A percentile compares a stretch with the other conserved stretches of the same genome.
phyloP scores from a whole-genome alignment of 2,329 filamentous ascomycete genomes.

The Cercospora canescens region DNA sequence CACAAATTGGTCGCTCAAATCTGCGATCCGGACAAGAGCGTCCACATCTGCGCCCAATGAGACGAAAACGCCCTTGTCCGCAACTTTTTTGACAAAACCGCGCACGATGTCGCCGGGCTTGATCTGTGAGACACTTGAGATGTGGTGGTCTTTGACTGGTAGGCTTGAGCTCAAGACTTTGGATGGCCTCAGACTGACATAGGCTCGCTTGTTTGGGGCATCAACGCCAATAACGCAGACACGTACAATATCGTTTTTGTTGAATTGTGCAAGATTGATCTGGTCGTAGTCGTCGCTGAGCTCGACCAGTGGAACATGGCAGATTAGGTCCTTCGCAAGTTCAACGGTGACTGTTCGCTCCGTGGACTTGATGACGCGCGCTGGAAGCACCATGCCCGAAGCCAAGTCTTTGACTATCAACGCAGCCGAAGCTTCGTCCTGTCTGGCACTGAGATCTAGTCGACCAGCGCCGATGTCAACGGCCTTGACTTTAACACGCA shows the following conservation, averaged over 20 bases:
- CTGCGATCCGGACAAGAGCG: slow-evolving; percentile 79
- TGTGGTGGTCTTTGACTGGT: slow-evolving; percentile 76
- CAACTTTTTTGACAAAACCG: slow-evolving; percentile 88
- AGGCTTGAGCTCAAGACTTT: slow-evolving; percentile 85
- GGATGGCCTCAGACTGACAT: slow-evolving; percentile 80
- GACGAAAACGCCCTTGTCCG: slow-evolving; percentile 87
- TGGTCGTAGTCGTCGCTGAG: slow-evolving; percentile 83
- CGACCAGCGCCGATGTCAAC: slow-evolving; percentile 72
- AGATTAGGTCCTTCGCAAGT: slow-evolving; percentile 76
- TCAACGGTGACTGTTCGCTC: slow-evolving; percentile 84
- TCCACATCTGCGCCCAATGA: slow-evolving; percentile 78
- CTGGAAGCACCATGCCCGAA: slow-evolving; percentile 77
- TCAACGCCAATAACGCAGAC: slow-evolving; percentile 85
- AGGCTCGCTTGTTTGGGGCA: slow-evolving; percentile 77
- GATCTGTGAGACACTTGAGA: slow-evolving; percentile 69
- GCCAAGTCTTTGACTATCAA: slow-evolving; percentile 72
- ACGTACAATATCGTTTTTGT: slow-evolving; percentile 82
- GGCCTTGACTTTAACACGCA: slow-evolving; percentile 75
- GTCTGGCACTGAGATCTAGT: slow-evolving; percentile 66
- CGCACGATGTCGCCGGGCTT: slow-evolving; percentile 77
- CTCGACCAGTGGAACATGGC: slow-evolving; percentile 78
- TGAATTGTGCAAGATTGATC: slow-evolving; percentile 71
- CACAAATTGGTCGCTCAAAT: slow-evolving; percentile 85
- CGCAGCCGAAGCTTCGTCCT: slow-evolving; percentile 45
- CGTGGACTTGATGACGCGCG: slow-evolving; percentile 79